phyloP scores from a whole-genome alignment of 441 rosid genomes.

The Mallotus japonicus region DNA sequence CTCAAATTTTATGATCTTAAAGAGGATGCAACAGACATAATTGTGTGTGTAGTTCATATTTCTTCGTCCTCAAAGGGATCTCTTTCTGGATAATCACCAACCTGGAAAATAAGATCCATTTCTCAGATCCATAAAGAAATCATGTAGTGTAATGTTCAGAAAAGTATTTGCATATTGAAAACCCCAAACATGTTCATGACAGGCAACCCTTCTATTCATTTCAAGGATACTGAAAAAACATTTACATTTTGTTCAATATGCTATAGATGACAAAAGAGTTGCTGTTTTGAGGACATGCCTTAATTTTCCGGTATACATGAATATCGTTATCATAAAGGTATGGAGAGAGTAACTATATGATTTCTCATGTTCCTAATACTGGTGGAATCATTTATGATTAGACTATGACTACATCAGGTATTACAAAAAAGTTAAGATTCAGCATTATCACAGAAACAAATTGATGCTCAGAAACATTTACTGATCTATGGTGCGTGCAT shows the following conservation, averaged over 20 bases:
- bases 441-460: neutral
- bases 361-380: neutral
- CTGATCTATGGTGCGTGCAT: neutral
- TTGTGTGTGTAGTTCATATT: conserved; percentile 13
- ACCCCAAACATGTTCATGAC: neutral
- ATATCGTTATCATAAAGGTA: neutral
- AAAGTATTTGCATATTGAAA: too few species aligned
- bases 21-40: neutral
- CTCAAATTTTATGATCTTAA: neutral
- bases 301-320: neutral
- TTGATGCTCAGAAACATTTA: neutral
- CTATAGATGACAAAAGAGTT: neutral
- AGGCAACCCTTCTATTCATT: neutral
- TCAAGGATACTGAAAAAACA: neutral
- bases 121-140: neutral
- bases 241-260: neutral
- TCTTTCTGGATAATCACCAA: conserved; percentile 40
- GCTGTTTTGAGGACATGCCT: neutral
- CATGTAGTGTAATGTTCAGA: neutral
- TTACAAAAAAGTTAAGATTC: neutral
- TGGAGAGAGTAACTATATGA: neutral
- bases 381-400: neutral
- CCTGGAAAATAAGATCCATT: conserved; percentile 20
- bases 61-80: conserved; percentile 40
- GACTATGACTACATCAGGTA: too few species aligned